Evolutionary conservation across 306 rosid species (phyloP).

Genomic region (Potentilla sterilis): DNA sequence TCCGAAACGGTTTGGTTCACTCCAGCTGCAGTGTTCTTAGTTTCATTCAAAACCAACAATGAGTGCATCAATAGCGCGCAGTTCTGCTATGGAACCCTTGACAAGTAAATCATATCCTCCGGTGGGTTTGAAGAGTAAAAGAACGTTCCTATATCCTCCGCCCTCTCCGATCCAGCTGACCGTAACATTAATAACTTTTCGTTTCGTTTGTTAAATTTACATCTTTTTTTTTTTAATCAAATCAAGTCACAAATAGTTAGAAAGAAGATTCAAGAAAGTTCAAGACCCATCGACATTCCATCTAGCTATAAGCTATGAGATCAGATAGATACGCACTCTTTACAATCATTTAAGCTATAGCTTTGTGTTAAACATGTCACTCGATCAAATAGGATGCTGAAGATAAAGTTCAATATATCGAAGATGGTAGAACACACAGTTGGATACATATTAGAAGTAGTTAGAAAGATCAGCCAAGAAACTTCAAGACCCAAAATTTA

Average conservation of each 20-base stretch:
- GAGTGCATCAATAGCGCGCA: too few species aligned
- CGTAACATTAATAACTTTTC: too few species aligned
- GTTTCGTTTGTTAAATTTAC: too few species aligned
- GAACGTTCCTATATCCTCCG: too few species aligned
- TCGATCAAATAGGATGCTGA: conserved; percentile 27
- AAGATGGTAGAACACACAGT: conserved; percentile 32
- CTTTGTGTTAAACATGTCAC: neutral
- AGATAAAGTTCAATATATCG: neutral
- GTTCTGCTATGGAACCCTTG: too few species aligned
- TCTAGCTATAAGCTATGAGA: neutral
- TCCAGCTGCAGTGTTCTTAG: too few species aligned
- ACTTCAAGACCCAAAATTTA: conserved; percentile 5
- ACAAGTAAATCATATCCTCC: too few species aligned
- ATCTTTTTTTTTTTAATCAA: too few species aligned
- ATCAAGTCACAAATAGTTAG: neutral
- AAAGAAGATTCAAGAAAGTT: neutral
- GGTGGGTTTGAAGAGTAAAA: too few species aligned
- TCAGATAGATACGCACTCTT: neutral
- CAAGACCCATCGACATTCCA: neutral
- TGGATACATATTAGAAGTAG: neutral
- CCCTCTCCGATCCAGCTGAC: too few species aligned
- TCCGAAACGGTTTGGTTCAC: too few species aligned
- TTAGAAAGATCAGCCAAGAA: conserved; percentile 30
- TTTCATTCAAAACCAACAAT: too few species aligned
- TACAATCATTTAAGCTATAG: neutral